These are phyloP conservation scores for Basidiobolus heterosporus DNA, from an alignment of 371 early-diverging fungal species.

Conservation along the genomic window DNA sequence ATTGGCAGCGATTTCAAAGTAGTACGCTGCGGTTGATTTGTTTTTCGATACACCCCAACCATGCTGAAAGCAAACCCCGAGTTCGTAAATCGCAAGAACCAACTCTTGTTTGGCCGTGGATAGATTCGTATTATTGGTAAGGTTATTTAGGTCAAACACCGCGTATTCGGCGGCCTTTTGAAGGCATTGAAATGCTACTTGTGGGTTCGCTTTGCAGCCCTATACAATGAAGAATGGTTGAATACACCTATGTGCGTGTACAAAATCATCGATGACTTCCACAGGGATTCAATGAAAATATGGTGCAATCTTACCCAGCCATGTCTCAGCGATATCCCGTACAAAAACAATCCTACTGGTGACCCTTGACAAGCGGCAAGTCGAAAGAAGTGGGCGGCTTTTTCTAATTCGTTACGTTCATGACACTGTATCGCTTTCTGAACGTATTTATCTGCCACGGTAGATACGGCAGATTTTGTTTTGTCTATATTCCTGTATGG, in stretches of 20 bases:
- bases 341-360: conserved; percentile 70
- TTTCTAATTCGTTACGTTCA: conserved; percentile 54
- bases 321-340: conserved; percentile 73
- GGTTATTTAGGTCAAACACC: conserved; percentile 31
- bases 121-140: background rate
- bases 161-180: conserved; percentile 68
- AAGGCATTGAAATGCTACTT: conserved; percentile 44
- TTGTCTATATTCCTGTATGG: no score
- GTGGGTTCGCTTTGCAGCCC: conserved; percentile 48
- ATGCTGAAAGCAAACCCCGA: conserved; percentile 61
- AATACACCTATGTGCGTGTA: no score
- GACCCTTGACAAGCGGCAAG: conserved; percentile 53
- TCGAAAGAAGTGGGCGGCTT: conserved; percentile 66
- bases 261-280: no score
- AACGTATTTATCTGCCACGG: conserved; percentile 24
- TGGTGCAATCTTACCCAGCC: conserved; percentile 70
- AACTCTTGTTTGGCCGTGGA: conserved; percentile 23
- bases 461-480: no score
- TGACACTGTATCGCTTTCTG: conserved; percentile 40
- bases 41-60: conserved; percentile 83
- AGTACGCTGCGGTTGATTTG: conserved; percentile 63
- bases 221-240: conserved; percentile 2
- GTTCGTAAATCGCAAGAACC: conserved; percentile 70
- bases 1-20: conserved; percentile 73
- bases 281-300: no score